These are phyloP conservation scores for Termitomyces sp. DNA, from an alignment of 768 basidiomycete genomes.

Conservation along the genomic window DNA sequence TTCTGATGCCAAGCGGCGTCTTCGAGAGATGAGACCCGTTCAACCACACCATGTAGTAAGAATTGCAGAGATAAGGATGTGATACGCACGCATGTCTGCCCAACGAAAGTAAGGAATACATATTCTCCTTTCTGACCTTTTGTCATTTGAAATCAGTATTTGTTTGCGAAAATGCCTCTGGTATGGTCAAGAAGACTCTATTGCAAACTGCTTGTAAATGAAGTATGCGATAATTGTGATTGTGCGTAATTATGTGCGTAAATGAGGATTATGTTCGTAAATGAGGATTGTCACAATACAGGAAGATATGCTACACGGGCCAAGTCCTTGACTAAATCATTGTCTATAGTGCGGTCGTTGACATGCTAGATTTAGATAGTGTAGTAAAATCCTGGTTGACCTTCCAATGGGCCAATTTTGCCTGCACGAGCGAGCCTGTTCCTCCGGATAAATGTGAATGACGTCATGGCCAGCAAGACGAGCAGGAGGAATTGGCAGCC, in stretches of 20 bases:
- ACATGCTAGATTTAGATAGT: conserved; percentile 24
- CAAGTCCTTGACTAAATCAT: neutral
- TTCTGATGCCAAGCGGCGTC: too few species aligned
- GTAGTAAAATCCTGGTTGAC: conserved; percentile 35
- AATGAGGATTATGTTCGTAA: neutral
- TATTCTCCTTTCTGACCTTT: too few species aligned
- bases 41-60: too few species aligned
- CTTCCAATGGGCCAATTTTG: conserved; percentile 27
- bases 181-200: neutral
- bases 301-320: neutral
- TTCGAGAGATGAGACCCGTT: too few species aligned
- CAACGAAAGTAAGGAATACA: too few species aligned
- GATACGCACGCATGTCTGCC: too few species aligned
- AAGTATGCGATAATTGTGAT: neutral
- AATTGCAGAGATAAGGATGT: too few species aligned
- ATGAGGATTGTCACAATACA: neutral
- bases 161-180: neutral
- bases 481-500: conserved; percentile 30
- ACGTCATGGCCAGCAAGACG: conserved; percentile 22
- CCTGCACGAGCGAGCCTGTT: conserved; percentile 30
- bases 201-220: neutral
- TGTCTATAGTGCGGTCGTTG: neutral
- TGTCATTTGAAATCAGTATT: neutral
- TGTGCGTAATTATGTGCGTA: neutral
- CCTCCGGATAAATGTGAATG: conserved; percentile 22